phyloP scores from a whole-genome alignment of 2,329 filamentous ascomycete genomes.

The Aspergillus quadrilineatus region DNA sequence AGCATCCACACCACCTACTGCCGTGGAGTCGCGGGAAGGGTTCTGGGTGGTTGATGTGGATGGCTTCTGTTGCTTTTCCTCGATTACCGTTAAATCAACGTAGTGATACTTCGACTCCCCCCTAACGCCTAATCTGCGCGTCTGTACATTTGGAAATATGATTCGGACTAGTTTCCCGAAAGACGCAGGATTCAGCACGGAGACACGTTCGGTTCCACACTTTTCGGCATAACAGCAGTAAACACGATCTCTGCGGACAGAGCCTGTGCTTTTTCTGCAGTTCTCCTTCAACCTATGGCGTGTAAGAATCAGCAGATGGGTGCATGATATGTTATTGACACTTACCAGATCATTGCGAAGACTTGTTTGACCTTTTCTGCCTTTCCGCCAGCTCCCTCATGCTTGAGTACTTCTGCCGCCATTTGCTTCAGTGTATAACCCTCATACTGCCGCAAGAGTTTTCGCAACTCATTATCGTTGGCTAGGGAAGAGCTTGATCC shows the following conservation, averaged over 20 bases:
- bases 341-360: constrained; percentile 54
- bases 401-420: constrained; percentile 49
- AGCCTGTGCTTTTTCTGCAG: constrained; percentile 52
- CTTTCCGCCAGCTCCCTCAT: constrained; percentile 50
- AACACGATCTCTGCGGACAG: constrained; percentile 86
- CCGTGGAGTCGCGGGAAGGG: constrained; percentile 21
- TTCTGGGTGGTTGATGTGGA: constrained; percentile 27
- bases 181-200: constrained; percentile 91
- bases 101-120: constrained; percentile 99
- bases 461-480: constrained; percentile 51
- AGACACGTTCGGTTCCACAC: constrained; percentile 90
- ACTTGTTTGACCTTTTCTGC: constrained; percentile 54
- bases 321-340: background rate
- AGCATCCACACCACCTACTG: constrained; percentile 23
- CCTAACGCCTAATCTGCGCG: constrained; percentile 82
- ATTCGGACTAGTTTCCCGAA: constrained; percentile 97
- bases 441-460: constrained; percentile 48
- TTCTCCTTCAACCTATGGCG: constrained; percentile 47
- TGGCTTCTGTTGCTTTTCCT: constrained; percentile 43
- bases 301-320: constrained; percentile 12
- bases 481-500: constrained; percentile 49
- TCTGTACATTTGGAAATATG: constrained; percentile 92
- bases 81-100: constrained; percentile 50
- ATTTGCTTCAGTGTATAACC: constrained; percentile 48
- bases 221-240: constrained; percentile 93